These are phyloP conservation scores for Lachnellula arida DNA, from an alignment of 2,329 filamentous ascomycete species.

Conservation along the genomic window DNA sequence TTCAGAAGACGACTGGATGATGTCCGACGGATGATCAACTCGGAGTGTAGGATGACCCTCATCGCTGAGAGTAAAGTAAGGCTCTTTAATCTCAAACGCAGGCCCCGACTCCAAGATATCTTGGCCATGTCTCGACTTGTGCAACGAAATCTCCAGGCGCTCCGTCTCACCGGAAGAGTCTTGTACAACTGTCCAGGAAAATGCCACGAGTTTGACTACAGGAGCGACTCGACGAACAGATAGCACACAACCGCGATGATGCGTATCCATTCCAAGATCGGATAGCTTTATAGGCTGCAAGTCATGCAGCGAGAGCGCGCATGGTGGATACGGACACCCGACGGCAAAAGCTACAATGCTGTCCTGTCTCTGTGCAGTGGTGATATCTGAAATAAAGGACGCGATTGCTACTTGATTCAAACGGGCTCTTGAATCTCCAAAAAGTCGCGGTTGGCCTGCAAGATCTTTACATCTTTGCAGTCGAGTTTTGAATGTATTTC, in stretches of 20 bases:
- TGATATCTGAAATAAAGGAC: slow-evolving; percentile 34
- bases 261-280: slow-evolving; percentile 35
- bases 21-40: slow-evolving; percentile 29
- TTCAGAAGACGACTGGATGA: not conserved
- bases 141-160: slow-evolving; percentile 27
- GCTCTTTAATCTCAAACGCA: slow-evolving; percentile 28
- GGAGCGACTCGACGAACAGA: slow-evolving; percentile 16
- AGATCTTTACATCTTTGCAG: slow-evolving; percentile 22
- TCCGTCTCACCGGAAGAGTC: slow-evolving; percentile 9
- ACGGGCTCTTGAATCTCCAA: slow-evolving; percentile 16
- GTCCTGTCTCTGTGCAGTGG: slow-evolving; percentile 13
- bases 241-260: slow-evolving; percentile 37
- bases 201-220: slow-evolving; percentile 27
- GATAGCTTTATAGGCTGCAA: slow-evolving; percentile 20
- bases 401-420: slow-evolving; percentile 27
- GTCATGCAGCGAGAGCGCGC: slow-evolving; percentile 8
- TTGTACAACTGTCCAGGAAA: slow-evolving; percentile 30
- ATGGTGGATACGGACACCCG: slow-evolving; percentile 12
- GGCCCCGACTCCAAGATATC: slow-evolving; percentile 31
- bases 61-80: slow-evolving; percentile 29
- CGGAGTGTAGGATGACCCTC: slow-evolving; percentile 24
- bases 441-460: slow-evolving; percentile 18
- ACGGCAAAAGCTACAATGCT: slow-evolving; percentile 27
- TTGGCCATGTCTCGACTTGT: slow-evolving; percentile 28
- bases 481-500: slow-evolving; percentile 20